These are phyloP conservation scores for Aquilaria agallochum DNA, from an alignment of 441 rosid species.

Conservation along the genomic window DNA sequence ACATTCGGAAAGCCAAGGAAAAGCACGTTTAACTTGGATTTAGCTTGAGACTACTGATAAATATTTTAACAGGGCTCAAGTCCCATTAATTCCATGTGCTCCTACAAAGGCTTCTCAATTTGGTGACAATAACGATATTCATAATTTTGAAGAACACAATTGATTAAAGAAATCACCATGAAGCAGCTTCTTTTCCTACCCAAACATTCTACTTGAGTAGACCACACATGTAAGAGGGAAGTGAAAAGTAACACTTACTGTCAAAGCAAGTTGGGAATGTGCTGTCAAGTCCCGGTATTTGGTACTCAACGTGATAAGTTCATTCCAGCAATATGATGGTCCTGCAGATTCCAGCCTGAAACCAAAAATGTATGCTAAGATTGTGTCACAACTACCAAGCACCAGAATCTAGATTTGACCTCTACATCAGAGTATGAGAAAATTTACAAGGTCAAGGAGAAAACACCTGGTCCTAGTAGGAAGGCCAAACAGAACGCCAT, in stretches of 20 bases:
- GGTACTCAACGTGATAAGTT: conserved; percentile 73
- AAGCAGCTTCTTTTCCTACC: no score
- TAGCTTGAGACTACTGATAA: no score
- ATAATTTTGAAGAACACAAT: no score
- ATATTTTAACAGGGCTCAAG: no score
- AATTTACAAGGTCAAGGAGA: neutral
- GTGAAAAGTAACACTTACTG: conserved; percentile 38
- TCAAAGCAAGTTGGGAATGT: conserved; percentile 82
- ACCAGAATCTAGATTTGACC: neutral
- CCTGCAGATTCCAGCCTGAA: conserved; percentile 82
- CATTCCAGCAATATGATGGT: conserved; percentile 82
- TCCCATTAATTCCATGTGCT: no score
- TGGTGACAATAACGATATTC: no score
- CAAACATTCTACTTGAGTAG: no score
- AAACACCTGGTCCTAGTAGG: conserved; percentile 80
- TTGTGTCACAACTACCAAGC: neutral
- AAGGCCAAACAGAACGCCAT: conserved; percentile 92
- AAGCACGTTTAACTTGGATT: no score
- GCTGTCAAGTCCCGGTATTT: conserved; percentile 91
- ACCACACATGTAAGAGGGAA: neutral
- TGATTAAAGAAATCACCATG: no score
- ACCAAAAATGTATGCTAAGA: conserved; percentile 11
- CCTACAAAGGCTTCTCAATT: no score
- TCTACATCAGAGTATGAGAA: neutral
- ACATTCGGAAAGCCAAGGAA: no score